Evolutionary conservation across 2,329 filamentous ascomycete genomes (phyloP).

Genomic region (Chaetomiaceae sp.): DNA sequence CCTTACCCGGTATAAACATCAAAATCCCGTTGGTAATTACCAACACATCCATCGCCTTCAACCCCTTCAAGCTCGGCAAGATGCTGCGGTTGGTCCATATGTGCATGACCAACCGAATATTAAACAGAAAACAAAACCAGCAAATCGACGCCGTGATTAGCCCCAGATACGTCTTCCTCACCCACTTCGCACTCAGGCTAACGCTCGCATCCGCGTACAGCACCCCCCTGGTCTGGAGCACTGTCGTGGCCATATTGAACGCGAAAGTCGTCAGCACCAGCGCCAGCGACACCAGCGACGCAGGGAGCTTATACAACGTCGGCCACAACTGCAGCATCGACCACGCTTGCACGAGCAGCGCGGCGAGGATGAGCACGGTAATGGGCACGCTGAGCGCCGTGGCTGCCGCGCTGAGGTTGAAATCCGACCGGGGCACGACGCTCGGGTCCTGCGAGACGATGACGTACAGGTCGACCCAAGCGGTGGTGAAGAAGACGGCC

Average conservation of each 20-base stretch:
- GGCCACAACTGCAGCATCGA: slow-evolving; percentile 50
- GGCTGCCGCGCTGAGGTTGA: slow-evolving; percentile 35
- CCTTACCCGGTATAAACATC: slow-evolving; percentile 52
- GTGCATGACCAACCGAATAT: slow-evolving; percentile 46
- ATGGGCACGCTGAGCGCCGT: slow-evolving; percentile 43
- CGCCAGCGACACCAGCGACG: slow-evolving; percentile 32
- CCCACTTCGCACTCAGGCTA: slow-evolving; percentile 28
- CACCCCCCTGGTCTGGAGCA: slow-evolving; percentile 36
- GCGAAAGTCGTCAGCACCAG: slow-evolving; percentile 31
- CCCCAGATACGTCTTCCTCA: slow-evolving; percentile 36
- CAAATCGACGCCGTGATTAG: slow-evolving; percentile 31
- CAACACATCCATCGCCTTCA: slow-evolving; percentile 52
- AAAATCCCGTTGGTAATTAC: slow-evolving; percentile 53
- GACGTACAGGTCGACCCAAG: slow-evolving; percentile 59
- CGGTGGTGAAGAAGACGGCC: slow-evolving; percentile 55
- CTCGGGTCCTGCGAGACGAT: slow-evolving; percentile 53
- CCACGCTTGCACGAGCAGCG: slow-evolving; percentile 51
- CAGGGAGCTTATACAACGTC: slow-evolving; percentile 30
- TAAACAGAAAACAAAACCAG: slow-evolving; percentile 56
- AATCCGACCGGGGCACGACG: slow-evolving; percentile 40
- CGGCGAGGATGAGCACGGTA: slow-evolving; percentile 41
- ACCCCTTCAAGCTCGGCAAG: slow-evolving; percentile 38
- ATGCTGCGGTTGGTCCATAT: slow-evolving; percentile 45
- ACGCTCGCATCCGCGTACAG: slow-evolving; percentile 23
- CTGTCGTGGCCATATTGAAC: slow-evolving; percentile 34